Evolutionary conservation across 768 basidiomycete species (phyloP), one percentile per base, ranked within the genome.

Genomic region (Gymnopilus junonius): DNA sequence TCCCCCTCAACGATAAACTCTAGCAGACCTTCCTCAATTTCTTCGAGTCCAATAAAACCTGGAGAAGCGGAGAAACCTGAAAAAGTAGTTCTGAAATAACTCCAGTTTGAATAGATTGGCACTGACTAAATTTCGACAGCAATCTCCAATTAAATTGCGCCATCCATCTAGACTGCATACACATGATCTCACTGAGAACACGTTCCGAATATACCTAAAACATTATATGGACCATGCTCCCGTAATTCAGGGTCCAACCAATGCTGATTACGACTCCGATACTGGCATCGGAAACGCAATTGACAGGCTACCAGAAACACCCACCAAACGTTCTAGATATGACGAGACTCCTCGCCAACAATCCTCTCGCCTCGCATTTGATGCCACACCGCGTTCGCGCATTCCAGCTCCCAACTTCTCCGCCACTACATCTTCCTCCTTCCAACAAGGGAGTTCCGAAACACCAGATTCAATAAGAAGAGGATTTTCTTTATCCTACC

Each of bases 201-300:
- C 87, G 0, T 91, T 94, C 71, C 83, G 89, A 11, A 83, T 91
- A 39, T 92, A 94, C 67, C 66, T 94, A 63, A 92, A 91, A 65
- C 88, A 93, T 66, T 93, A 87, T 73, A 90, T 94, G 88, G 86
- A 91, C 67, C 79, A 87, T 67, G 82, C 80, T 0, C 76, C 79
- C 37, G 54, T 69, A 55, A 40, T 43, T 17, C 40, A 59, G 35
- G 11, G 45, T 8, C 34, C 40, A 23, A 37, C 50, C 46, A 60
- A 58, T 68, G 48, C 57, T 10, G 68, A 67, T 8, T 67, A 66
- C 53, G 65, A 72, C 45, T 37, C 64, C 21, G 69, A 70, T 21
- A 35, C 56, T 1, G 32, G 35, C 27, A 55, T 61, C n/a, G 58
- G 42, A 12, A 50, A 53, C 15, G 63, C 60, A 39, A 27, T 64